Conservation (phyloP, 768 basidiomycete genomes). For the Tylopilus rubrobrunneus region DNA sequence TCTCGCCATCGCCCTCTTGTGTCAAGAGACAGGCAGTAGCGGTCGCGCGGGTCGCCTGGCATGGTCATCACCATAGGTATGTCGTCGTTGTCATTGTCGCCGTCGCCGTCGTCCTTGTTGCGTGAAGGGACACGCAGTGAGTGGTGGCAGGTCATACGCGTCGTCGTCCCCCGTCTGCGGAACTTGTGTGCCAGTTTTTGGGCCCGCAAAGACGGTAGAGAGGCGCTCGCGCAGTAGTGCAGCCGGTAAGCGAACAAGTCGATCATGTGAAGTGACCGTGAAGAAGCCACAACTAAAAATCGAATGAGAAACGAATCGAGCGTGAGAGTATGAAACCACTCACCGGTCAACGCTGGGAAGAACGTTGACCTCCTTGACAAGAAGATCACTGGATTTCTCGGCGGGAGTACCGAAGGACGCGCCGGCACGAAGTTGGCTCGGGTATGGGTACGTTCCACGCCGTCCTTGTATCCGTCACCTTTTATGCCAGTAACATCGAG, state of each 20-base stretch:
- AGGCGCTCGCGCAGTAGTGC: constrained; percentile 61
- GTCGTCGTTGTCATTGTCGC: too few species aligned
- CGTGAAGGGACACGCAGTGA: too few species aligned
- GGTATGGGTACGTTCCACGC: constrained; percentile 88
- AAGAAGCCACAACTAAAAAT: constrained; percentile 91
- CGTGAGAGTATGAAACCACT: constrained; percentile 24
- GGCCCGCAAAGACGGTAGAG: constrained; percentile 40
- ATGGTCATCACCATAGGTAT: too few species aligned
- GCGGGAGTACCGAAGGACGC: constrained; percentile 51
- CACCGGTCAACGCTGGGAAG: constrained; percentile 82
- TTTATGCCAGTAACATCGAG: constrained; percentile 88
- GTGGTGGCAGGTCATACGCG: too few species aligned
- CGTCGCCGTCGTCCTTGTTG: too few species aligned
- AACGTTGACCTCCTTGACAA: constrained; percentile 67
- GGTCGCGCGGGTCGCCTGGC: too few species aligned
- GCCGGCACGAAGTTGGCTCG: constrained; percentile 61
- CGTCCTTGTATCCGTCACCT: constrained; percentile 93
- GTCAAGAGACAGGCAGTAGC: too few species aligned
- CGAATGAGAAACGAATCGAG: constrained; percentile 12
- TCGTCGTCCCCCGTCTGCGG: too few species aligned
- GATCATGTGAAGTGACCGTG: constrained; percentile 73
- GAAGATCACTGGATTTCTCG: constrained; percentile 65
- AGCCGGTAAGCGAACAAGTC: constrained; percentile 68
- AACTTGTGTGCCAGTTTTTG: too few species aligned
- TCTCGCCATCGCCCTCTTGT: too few species aligned